Evolutionary conservation across 164 flowering plant species (phyloP), one percentile per base, ranked within the genome.

Genomic region (Aristolochia californica): DNA sequence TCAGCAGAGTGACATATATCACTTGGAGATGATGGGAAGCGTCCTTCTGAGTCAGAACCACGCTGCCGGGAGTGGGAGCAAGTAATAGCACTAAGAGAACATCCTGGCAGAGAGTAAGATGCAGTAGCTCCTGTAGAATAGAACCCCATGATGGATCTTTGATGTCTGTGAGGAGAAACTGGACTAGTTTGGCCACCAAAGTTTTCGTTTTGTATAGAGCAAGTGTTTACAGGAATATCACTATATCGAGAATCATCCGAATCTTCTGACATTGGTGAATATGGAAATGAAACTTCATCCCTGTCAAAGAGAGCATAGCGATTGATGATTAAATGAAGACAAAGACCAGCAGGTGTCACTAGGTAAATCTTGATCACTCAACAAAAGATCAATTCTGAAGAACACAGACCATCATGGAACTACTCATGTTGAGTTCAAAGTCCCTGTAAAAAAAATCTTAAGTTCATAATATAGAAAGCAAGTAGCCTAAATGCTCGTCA

Each of bases 1-100:
- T 87, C 97, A 58, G 88, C 88, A n/a, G 97, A 83, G 78, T 90
- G 99, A 69, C 96, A 89, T 63, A 93, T 81, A 63, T 93, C 99
- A 61, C 96, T 90, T 21, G 97, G 97, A n/a, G 99, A 93, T 23
- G 97, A 87, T 26, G 97, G 97, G 66, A 93, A 78, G 27, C 95
- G 75, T 11, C 95, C 83, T 56, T 89, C 99, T n/a, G 87, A 74
- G 61, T 93, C 99, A 23, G 94, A 78, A 53, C 83, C 78, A 16
- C 96, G 78, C 57, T 80, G 91, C 11, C 91, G 89, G 13, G 86
- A 69, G 59, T 81, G 91, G 43, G 88, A 65, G 49, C 68, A 64
- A 43, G 83, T 54, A 5, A 55, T 59, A 22, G 73, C 23, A 53
- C 68, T 14, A 28, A 68, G 55, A 13, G 62, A 43, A 55, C 68